Evolutionary conservation across 805 yeast genomes (phyloP).

Genomic region (Barnettozyma sp.): DNA sequence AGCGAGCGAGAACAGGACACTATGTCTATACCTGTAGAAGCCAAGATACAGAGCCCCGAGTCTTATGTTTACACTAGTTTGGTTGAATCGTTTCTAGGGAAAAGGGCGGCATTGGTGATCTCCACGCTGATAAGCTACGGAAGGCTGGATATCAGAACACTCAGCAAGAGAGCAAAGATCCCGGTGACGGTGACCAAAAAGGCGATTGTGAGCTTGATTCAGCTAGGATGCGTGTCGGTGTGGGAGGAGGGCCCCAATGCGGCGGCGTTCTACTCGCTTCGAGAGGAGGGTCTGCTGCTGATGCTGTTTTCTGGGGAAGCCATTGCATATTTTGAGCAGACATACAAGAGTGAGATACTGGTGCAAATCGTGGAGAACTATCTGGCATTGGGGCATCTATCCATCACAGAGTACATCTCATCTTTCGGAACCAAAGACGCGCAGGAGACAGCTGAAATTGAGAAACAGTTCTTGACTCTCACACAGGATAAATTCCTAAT

Average conservation of each 20-base stretch:
- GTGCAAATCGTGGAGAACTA: slow-evolving; percentile 65
- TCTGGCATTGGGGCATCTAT: slow-evolving; percentile 61
- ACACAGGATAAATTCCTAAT: slow-evolving; percentile 44
- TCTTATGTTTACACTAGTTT: slow-evolving; percentile 51
- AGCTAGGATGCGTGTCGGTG: slow-evolving; percentile 65
- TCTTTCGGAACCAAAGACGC: slow-evolving; percentile 25
- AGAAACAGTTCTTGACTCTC: slow-evolving; percentile 36
- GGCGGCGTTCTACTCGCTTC: slow-evolving; percentile 46
- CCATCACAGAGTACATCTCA: slow-evolving; percentile 43
- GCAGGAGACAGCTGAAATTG: slow-evolving; percentile 25
- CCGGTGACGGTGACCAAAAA: slow-evolving; percentile 49
- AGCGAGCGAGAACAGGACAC: background rate
- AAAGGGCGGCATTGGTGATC: slow-evolving; percentile 59
- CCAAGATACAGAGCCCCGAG: slow-evolving; percentile 54
- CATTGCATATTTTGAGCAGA: slow-evolving; percentile 43
- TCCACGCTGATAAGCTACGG: slow-evolving; percentile 62
- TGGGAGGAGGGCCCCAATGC: slow-evolving; percentile 55
- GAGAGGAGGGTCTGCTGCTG: slow-evolving; percentile 56
- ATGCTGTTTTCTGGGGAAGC: slow-evolving; percentile 76
- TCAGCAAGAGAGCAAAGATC: slow-evolving; percentile 40
- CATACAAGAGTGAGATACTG: slow-evolving; percentile 33
- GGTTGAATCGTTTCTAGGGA: slow-evolving; percentile 56
- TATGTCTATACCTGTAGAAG: slow-evolving; percentile 13
- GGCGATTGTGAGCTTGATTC: slow-evolving; percentile 69
- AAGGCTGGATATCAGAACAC: slow-evolving; percentile 49